A percentile compares a stretch with the other conserved stretches of the same genome.
Evolutionary conservation across 2,329 filamentous ascomycete genomes (phyloP).

Genomic region (Trichoderma harzianum): DNA sequence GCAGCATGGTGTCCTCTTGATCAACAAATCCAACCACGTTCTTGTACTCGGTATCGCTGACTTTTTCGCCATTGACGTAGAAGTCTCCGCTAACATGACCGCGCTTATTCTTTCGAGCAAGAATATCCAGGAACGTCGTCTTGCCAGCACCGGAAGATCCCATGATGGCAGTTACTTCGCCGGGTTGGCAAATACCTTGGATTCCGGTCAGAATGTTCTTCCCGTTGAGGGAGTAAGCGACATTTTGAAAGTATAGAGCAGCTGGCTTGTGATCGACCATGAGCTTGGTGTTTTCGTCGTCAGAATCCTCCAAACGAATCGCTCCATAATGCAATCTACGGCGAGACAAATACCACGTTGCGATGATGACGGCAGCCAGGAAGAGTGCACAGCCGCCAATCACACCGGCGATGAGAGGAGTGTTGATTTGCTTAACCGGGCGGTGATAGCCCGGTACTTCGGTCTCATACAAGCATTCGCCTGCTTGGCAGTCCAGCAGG

Average conservation of each 20-base stretch:
- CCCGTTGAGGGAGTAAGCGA: conserved; percentile 82
- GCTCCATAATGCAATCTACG: conserved; percentile 67
- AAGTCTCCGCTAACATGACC: conserved; percentile 76
- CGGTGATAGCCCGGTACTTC: conserved; percentile 87
- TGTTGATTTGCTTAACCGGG: conserved; percentile 93
- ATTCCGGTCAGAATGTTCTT: conserved; percentile 80
- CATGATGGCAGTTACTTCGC: conserved; percentile 98
- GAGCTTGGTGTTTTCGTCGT: conserved; percentile 81
- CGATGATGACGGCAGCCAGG: conserved; percentile 78
- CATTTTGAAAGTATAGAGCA: conserved; percentile 80
- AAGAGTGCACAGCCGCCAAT: conserved; percentile 86
- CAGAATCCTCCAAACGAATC: conserved; percentile 83
- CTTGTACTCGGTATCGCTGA: conserved; percentile 79
- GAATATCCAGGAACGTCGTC: conserved; percentile 92
- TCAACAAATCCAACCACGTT: conserved; percentile 95
- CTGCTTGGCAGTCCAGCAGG: conserved; percentile 73
- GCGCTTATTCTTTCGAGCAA: conserved; percentile 95
- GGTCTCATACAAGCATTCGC: conserved; percentile 90
- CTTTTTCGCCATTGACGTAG: conserved; percentile 89
- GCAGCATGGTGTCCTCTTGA: conserved; percentile 95
- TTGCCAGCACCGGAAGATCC: conserved; percentile 96
- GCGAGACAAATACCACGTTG: conserved; percentile 84
- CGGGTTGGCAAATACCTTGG: conserved; percentile 82
- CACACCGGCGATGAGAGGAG: conserved; percentile 87
- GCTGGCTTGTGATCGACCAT: conserved; percentile 91